Evolutionary conservation across 495 filamentous ascomycete species (phyloP).

Genomic region (Aspergillus olivimuriae): DNA sequence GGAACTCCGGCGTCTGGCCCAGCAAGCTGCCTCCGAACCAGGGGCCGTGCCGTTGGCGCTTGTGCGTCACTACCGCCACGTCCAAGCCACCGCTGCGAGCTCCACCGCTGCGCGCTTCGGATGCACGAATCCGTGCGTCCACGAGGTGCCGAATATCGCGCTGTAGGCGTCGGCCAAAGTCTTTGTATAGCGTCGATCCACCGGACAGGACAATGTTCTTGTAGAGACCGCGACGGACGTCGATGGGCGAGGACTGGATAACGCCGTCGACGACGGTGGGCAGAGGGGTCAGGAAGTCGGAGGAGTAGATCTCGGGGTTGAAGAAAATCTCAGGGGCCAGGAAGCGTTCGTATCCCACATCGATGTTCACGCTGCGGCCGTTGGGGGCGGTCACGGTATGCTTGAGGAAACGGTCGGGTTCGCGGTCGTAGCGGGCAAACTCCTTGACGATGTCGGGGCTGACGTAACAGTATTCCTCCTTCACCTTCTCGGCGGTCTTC

Average conservation of each 20-base stretch:
- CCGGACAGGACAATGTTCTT: constrained; percentile 99
- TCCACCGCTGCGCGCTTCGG: constrained; percentile 83
- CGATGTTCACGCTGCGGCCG: constrained; percentile 74
- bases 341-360: constrained; percentile 97
- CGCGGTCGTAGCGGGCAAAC: constrained; percentile 84
- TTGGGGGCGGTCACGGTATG: constrained; percentile 83
- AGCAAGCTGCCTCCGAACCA: constrained; percentile 97
- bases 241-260: constrained; percentile 95
- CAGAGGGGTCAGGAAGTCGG: constrained; percentile 93
- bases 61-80: constrained; percentile 93
- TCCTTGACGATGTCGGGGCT: constrained; percentile 98
- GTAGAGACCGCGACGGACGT: constrained; percentile 93
- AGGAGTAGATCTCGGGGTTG: constrained; percentile 98
- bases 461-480: constrained; percentile 97
- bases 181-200: constrained; percentile 94
- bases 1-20: constrained; percentile 97
- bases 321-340: constrained; percentile 98
- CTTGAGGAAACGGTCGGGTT: constrained; percentile 83
- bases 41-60: constrained; percentile 90
- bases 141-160: constrained; percentile 94
- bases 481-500: constrained; percentile 95
- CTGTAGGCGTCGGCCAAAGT: constrained; percentile 92
- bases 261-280: constrained; percentile 92
- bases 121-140: constrained; percentile 82
- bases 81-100: constrained; percentile 78